phyloP scores from a whole-genome alignment of 2,329 filamentous ascomycete genomes.

The Epichloe festucae region DNA sequence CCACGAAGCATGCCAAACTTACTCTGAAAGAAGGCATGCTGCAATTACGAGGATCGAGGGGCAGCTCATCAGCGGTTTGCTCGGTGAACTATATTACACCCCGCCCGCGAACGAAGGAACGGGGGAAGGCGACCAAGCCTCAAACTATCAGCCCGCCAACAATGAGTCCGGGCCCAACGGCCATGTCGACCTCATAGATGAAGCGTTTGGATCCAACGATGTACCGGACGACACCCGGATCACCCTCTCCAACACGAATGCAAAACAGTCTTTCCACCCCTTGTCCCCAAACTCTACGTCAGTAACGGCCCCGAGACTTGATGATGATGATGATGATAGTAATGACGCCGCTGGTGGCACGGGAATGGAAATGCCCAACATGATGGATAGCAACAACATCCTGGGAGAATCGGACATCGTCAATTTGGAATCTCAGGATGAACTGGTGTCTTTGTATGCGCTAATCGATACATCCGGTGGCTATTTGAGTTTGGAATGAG shows the following conservation, averaged over 20 bases:
- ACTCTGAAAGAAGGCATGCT: constrained; percentile 10
- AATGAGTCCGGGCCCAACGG: neutral
- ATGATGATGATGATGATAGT: neutral
- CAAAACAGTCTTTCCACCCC: neutral
- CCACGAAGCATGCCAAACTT: constrained; percentile 12
- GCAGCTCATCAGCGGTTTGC: constrained; percentile 12
- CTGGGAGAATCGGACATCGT: neutral
- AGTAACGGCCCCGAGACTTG: neutral
- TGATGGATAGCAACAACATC: neutral
- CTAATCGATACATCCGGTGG: constrained; percentile 1
- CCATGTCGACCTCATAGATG: neutral
- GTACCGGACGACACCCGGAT: neutral
- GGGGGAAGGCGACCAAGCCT: neutral
- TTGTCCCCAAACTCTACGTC: neutral
- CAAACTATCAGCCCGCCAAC: neutral
- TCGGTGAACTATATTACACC: constrained; percentile 12
- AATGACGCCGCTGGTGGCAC: neutral
- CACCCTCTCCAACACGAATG: neutral
- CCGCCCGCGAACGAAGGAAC: neutral
- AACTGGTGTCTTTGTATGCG: constrained; percentile 1
- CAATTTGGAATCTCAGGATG: neutral
- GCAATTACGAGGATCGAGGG: constrained; percentile 13
- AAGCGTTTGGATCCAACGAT: neutral
- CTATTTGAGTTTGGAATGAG: neutral
- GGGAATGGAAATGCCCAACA: neutral